Evolutionary conservation across 352 stramenopile genomes (phyloP), one percentile per base, ranked within the genome.

Genomic region (Phytophthora fragariaefolia): DNA sequence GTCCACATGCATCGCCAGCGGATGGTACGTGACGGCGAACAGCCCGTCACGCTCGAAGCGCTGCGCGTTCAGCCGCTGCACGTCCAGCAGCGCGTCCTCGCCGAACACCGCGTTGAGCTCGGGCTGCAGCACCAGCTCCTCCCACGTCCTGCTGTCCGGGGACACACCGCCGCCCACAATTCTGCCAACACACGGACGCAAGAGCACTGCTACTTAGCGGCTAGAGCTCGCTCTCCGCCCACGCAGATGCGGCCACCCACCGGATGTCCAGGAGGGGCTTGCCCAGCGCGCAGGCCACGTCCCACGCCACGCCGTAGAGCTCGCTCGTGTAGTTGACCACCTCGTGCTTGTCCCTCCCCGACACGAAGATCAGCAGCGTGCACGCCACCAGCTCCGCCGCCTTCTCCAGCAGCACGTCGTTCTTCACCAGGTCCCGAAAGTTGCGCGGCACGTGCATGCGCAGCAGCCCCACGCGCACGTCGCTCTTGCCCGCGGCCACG

Each of bases 281-380:
- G 46, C 58, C 71, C 45, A 80, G 57, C 12, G 79, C 40, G 34
- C 80, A 89, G 20, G 74, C 79, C 22, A 90, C 64, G 58, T 95
- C 85, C 86, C 86, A 95, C 26, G 84, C 73, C 58, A 90, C 63
- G 20, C 73, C 77, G 71, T 93, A 93, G 23, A 95, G 73, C 56
- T 95, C 77, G 68, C 86, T 91, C 61, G 75, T 80, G 77, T 91
- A 95, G 67, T 89, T 89, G 48, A 95, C 62, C 56, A 85, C 72
- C 63, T 87, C 83, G 58, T 87, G 77, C 43, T 79, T 80, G 48
- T 82, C 68, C 18, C 71, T 53, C 5, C 78, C 82, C n/a, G 74
- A 74, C 23, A 95, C 84, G 65, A 79, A 95, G 42, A 95, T 74
- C 23, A 87, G 59, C 17, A 95, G 67, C 18, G 66, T 79, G 12